Evolutionary conservation across 1,284 basidiomycete species (phyloP).

Genomic region (Cutaneotrichosporon sp.): DNA sequence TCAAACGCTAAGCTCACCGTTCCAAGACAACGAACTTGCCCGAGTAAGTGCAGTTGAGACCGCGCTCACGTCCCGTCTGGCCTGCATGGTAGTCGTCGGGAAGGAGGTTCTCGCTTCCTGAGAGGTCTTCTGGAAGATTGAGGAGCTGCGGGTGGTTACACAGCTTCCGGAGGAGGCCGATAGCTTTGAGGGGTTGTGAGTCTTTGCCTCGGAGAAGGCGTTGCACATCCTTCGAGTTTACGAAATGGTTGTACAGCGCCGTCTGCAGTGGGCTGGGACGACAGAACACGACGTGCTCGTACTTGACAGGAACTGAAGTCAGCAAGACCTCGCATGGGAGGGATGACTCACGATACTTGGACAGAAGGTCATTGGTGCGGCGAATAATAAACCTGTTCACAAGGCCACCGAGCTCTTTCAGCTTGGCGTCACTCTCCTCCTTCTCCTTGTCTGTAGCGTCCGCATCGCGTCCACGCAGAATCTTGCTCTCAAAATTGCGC

Average conservation of each 20-base stretch:
- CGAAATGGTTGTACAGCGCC: conserved; percentile 85
- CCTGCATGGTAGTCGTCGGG: conserved; percentile 63
- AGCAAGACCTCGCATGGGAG: not conserved
- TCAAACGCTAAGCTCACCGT: conserved; percentile 54
- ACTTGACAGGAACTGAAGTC: conserved; percentile 86
- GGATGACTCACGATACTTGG: conserved; percentile 80
- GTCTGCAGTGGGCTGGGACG: conserved; percentile 82
- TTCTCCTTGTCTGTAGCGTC: conserved; percentile 80
- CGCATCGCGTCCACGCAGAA: conserved; percentile 88
- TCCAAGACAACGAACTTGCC: conserved; percentile 95
- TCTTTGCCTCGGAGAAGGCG: conserved; percentile 81
- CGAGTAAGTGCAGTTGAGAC: conserved; percentile 69
- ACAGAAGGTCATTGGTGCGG: conserved; percentile 91
- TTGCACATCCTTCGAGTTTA: conserved; percentile 90
- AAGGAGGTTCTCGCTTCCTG: conserved; percentile 75
- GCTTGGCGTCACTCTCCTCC: conserved; percentile 77
- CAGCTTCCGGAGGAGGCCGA: conserved; percentile 93
- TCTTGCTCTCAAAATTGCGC: conserved; percentile 92
- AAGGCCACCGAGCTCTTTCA: conserved; percentile 84
- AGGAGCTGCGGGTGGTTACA: conserved; percentile 97
- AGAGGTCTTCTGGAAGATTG: conserved; percentile 78
- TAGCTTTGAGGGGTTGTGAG: conserved; percentile 95
- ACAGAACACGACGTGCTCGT: conserved; percentile 99
- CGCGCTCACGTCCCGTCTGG: conserved; percentile 50
- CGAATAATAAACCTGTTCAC: conserved; percentile 97